Base-by-base conservation (phyloP, 2,329 filamentous ascomycete species). In the Penicillium paneum region DNA sequence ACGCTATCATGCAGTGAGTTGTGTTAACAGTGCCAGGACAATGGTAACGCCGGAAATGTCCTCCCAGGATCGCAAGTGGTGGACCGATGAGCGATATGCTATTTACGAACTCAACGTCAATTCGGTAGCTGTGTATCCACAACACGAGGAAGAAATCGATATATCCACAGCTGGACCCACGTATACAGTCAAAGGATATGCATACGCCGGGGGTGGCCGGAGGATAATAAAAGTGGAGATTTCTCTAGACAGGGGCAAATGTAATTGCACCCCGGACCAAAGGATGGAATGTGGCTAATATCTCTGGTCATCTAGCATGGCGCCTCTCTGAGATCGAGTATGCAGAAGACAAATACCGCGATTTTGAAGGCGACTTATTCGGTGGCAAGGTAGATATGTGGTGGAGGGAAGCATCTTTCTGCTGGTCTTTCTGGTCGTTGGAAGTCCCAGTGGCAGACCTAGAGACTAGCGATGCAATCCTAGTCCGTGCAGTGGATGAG, bases 41-140 rank as follows among this genome's bases (percentile, higher is more conserved):
- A 92, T 86, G 81, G 81, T 96, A 15, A 87, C 86, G 11, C 91
- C 92, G 0, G 91, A 96, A 62, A 86, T 88, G 68, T 87, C 89
- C 55, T 86, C 86, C 2, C 83, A 88, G 58, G 79, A 91, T 49
- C 83, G 85, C 0, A 83, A 87, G 21, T 90, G 86, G 76, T 97
- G 92, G 92, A 87, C 79, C 64, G 92, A 97, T 68, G 91, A 96
- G 60, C 82, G 90, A 57, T 96, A 96, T 67, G 91, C 91, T 19
- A 96, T 97, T 57, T 96, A 96, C 69, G 92, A 96, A 64, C 81
- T 97, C 8, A 95, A 89, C 64, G 86, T 88, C 15, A 97, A 97
- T 65, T 93, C 90, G 17, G 91, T 88, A 6, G 87, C 86, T 38
- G 90, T 84, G 36, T 90, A 86, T 67, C 92, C 92, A 0, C 85